A percentile compares a stretch with the other conserved stretches of the same genome.
Conservation (phyloP, 306 rosid genomes). For the Chamaecrista fasciculata region DNA sequence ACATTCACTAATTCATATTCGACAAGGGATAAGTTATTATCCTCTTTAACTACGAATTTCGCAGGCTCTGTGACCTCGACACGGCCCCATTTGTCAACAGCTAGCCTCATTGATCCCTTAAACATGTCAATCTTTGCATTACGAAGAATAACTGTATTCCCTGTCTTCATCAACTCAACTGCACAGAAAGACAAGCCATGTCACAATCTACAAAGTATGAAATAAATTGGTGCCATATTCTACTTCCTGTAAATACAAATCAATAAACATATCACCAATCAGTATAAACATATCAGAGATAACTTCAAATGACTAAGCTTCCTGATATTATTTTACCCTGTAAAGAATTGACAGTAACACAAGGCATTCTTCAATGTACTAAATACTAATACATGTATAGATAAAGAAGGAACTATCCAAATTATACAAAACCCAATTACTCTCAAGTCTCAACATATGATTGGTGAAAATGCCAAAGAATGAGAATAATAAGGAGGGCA, state of each 20-base stretch:
- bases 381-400: not conserved
- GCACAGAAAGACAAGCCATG: slow-evolving; percentile 2
- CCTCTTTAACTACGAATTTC: slow-evolving; percentile 40
- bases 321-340: not conserved
- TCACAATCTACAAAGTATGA: not conserved
- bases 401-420: not conserved
- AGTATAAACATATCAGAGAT: not conserved
- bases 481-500: not conserved
- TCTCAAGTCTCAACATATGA: not conserved
- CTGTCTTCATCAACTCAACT: slow-evolving; percentile 46
- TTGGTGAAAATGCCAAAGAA: not conserved
- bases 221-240: not conserved
- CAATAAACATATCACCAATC: not conserved
- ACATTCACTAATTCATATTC: slow-evolving; percentile 49
- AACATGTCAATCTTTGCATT: slow-evolving; percentile 37
- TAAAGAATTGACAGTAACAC: not conserved
- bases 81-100: no score
- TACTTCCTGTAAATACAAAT: not conserved
- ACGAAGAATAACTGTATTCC: slow-evolving; percentile 40
- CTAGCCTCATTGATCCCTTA: no score
- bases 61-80: slow-evolving; percentile 34
- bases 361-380: not conserved
- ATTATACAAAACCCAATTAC: not conserved
- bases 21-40: slow-evolving; percentile 41
- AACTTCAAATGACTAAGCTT: not conserved